phyloP scores from a whole-genome alignment of 371 early-diverging fungal species.

The Mortierella polycephala region DNA sequence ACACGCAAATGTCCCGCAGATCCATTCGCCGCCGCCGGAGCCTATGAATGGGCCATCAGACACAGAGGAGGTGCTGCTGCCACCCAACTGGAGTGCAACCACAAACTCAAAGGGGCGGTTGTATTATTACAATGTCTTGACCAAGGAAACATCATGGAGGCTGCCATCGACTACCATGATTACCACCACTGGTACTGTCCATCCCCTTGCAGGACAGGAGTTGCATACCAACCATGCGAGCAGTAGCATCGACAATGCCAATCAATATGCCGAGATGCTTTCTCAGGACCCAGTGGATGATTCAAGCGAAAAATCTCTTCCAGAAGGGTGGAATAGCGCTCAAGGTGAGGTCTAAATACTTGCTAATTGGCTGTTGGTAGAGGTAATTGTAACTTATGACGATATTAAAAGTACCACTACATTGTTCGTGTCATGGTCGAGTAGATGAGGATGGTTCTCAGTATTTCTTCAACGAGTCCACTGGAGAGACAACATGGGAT shows the following conservation, averaged over 20 bases:
- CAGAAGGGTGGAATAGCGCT: slow-evolving; percentile 50
- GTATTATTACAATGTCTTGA: slow-evolving; percentile 49
- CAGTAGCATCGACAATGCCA: background rate
- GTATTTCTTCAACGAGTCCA: slow-evolving; percentile 63
- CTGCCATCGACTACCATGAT: slow-evolving; percentile 9
- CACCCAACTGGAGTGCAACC: slow-evolving; percentile 46
- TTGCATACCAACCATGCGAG: too few species aligned
- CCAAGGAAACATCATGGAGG: slow-evolving; percentile 49
- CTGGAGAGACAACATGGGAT: slow-evolving; percentile 64
- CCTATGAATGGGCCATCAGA: slow-evolving; percentile 30
- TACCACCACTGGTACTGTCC: background rate
- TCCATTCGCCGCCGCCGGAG: slow-evolving; percentile 36
- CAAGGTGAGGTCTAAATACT: slow-evolving; percentile 26
- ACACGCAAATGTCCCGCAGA: background rate
- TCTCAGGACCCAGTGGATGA: background rate
- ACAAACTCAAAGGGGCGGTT: slow-evolving; percentile 30
- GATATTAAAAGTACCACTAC: too few species aligned
- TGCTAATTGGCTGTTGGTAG: too few species aligned
- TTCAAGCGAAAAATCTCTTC: slow-evolving; percentile 10
- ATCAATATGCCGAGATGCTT: slow-evolving; percentile 5
- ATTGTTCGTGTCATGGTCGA: too few species aligned
- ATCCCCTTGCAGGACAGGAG: too few species aligned
- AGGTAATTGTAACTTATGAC: too few species aligned
- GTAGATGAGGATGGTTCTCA: slow-evolving; percentile 59
- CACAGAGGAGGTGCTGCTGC: slow-evolving; percentile 27